A percentile compares a stretch with the other conserved stretches of the same genome.
Evolutionary conservation across 768 basidiomycete species (phyloP).

Genomic region (Hygrophorus pudorinus): DNA sequence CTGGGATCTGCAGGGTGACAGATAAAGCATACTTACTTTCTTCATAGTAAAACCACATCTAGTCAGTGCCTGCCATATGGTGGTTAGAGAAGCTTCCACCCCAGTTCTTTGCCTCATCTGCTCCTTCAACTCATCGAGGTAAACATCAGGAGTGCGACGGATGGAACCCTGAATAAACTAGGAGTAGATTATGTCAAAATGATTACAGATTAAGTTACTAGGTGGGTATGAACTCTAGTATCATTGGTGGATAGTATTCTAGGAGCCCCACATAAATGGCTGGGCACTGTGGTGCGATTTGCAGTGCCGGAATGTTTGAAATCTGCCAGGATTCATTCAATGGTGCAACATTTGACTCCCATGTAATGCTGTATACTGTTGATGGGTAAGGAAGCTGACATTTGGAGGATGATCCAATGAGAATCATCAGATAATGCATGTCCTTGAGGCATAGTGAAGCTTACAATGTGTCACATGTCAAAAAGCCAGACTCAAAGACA

Average conservation of each 20-base stretch:
- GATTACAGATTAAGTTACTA: neutral
- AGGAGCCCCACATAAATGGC: neutral
- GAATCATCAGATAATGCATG: too few relatives aligned
- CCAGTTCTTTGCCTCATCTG: constrained; percentile 5
- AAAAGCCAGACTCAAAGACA: too few relatives aligned
- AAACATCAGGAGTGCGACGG: constrained; percentile 8
- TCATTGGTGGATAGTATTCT: constrained; percentile 1
- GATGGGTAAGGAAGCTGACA: too few relatives aligned
- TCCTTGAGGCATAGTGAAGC: too few relatives aligned
- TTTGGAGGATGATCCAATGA: too few relatives aligned
- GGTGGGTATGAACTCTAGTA: neutral
- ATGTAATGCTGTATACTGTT: neutral
- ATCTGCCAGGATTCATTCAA: neutral
- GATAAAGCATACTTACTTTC: constrained; percentile 10
- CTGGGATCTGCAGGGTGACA: too few relatives aligned
- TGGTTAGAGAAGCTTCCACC: constrained; percentile 3
- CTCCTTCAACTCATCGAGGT: constrained; percentile 12
- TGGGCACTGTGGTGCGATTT: neutral
- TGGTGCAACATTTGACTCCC: constrained; percentile 4
- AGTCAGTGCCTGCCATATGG: constrained; percentile 12
- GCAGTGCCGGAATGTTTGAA: neutral
- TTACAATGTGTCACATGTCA: too few relatives aligned
- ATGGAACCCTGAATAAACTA: constrained; percentile 9
- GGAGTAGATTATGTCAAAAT: neutral
- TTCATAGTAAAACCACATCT: constrained; percentile 15